phyloP scores from a whole-genome alignment of 176 grass and related monocot species.

The Calamus simplicifolius region DNA sequence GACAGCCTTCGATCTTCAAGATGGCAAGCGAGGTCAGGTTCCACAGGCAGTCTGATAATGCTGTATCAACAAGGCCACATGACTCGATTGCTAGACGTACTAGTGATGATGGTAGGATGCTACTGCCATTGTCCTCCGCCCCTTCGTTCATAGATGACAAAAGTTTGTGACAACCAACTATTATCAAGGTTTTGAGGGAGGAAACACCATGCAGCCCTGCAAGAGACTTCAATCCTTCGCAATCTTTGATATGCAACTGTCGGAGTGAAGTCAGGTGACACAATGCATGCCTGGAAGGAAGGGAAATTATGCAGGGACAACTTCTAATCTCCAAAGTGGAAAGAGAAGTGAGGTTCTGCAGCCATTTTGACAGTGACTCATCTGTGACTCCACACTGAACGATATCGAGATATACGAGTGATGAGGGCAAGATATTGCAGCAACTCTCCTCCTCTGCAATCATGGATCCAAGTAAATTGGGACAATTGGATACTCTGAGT shows the following conservation, averaged over 20 bases:
- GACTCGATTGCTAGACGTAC: not conserved
- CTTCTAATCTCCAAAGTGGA: not conserved
- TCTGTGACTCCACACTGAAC: not conserved
- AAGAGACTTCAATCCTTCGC: not conserved
- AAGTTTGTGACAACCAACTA: not conserved
- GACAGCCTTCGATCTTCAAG: not conserved
- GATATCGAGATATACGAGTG: not conserved
- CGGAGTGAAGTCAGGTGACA: conserved; percentile 6
- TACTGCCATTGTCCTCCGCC: not conserved
- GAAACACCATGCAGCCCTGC: not conserved
- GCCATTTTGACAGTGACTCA: conserved; percentile 1
- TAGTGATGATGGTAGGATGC: conserved; percentile 9
- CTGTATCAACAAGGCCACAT: not conserved
- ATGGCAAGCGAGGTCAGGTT: not conserved
- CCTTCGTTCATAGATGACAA: not conserved
- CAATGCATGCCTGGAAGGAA: not conserved
- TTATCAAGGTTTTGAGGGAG: conserved; percentile 2
- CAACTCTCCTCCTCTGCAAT: not conserved
- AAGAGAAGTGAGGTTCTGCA: conserved; percentile 9
- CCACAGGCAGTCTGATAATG: conserved; percentile 1
- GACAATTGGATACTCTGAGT: not conserved
- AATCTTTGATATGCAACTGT: not conserved
- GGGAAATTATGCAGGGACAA: not conserved
- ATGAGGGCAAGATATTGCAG: conserved; percentile 3
- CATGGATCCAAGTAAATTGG: not conserved